Evolutionary conservation across 352 stramenopile species (phyloP).

Genomic region (Globisporangium uncinulatum): DNA sequence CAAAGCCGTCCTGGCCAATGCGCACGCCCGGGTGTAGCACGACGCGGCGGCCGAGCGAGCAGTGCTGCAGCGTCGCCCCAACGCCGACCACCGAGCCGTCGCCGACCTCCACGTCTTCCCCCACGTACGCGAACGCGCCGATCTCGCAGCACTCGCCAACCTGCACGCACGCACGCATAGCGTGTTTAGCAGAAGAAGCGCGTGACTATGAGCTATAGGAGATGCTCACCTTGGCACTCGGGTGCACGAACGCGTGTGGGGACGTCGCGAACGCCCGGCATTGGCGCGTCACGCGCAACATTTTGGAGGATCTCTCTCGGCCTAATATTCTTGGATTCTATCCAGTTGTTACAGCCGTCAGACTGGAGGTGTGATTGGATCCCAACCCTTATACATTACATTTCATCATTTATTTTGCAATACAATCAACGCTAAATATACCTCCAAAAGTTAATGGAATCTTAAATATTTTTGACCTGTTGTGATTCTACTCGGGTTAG

Average conservation of each 20-base stretch:
- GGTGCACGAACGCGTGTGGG: conserved; percentile 29
- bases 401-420: no score
- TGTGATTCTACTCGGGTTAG: no score
- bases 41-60: conserved; percentile 50
- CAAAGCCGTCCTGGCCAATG: conserved; percentile 82
- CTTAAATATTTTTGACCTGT: no score
- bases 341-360: no score
- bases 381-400: no score
- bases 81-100: conserved; percentile 39
- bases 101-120: conserved; percentile 50
- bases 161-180: conserved; percentile 14
- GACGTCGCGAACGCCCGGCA: conserved; percentile 2
- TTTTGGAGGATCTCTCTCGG: background rate
- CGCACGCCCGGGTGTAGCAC: conserved; percentile 67
- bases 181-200: no score
- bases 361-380: no score
- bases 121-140: conserved; percentile 46
- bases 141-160: conserved; percentile 55
- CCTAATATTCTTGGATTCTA: no score
- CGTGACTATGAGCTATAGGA: background rate
- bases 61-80: conserved; percentile 67
- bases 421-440: no score
- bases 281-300: background rate
- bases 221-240: conserved; percentile 30
- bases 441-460: no score